A percentile compares a stretch with the other conserved stretches of the same genome.
Evolutionary conservation across 805 yeast genomes (phyloP).

Genomic region (Kazachstania bromeliacearum): DNA sequence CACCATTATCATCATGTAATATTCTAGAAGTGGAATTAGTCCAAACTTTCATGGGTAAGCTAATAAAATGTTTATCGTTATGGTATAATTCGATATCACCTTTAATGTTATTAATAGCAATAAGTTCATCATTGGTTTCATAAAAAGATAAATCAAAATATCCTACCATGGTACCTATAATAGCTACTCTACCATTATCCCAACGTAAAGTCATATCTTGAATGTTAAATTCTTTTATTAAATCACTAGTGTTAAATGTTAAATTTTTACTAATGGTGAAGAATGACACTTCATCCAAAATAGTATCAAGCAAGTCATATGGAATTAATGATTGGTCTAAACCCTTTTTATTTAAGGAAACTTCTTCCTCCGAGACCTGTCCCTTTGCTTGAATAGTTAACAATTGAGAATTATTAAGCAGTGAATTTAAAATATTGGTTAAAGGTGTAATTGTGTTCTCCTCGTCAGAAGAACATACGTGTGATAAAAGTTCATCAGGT

Average conservation of each 20-base stretch:
- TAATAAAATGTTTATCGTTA: slow-evolving; percentile 34
- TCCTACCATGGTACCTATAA: slow-evolving; percentile 33
- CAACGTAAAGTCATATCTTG: slow-evolving; percentile 31
- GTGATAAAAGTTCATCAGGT: slow-evolving; percentile 18
- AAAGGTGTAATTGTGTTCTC: slow-evolving; percentile 27
- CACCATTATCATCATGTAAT: slow-evolving; percentile 11
- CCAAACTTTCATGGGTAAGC: slow-evolving; percentile 40
- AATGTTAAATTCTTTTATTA: slow-evolving; percentile 32
- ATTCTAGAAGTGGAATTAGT: slow-evolving; percentile 33
- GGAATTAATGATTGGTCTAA: slow-evolving; percentile 12
- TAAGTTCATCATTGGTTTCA: slow-evolving; percentile 14
- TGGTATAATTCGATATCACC: slow-evolving; percentile 37
- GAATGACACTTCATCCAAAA: slow-evolving; percentile 13
- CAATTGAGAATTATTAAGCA: slow-evolving; percentile 15
- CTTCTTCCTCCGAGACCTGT: slow-evolving; percentile 3
- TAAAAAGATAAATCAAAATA: slow-evolving; percentile 28
- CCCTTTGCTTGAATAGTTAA: slow-evolving; percentile 16
- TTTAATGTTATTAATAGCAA: slow-evolving; percentile 31
- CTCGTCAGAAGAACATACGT: slow-evolving; percentile 27
- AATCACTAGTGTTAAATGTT: slow-evolving; percentile 15
- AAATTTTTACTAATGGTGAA: slow-evolving; percentile 17
- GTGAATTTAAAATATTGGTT: slow-evolving; percentile 17
- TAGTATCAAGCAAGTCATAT: slow-evolving; percentile 6
- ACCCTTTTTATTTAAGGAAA: not conserved
- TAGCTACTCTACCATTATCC: slow-evolving; percentile 14